Evolutionary conservation across 2,329 filamentous ascomycete species (phyloP), one percentile per base, ranked within the genome.

Genomic region (Colletotrichum viniferum): DNA sequence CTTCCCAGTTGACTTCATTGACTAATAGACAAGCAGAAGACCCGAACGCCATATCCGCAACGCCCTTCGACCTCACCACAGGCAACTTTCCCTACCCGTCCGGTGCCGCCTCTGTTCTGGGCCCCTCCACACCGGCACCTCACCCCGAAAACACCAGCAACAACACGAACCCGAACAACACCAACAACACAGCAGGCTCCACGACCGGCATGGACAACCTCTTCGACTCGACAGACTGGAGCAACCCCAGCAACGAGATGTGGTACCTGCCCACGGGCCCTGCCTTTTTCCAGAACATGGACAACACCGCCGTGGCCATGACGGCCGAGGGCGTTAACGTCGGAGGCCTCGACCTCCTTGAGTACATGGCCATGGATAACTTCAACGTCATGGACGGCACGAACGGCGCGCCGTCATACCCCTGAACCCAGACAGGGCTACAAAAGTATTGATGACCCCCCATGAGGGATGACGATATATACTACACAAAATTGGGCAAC

Each of bases 261-360:
- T 93, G 92, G 92, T 93, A 93, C 79, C 85, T 93, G 1, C 91
- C 92, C 1, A 87, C 92, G 0, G 92, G 92, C 0, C 87, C 91
- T 3, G 91, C 91, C 6, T 91, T 93, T 73, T 93, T 92, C 82
- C 91, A 93, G 79, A 93, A 92, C 80, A 87, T 92, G 79, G 90
- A 90, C 75, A 91, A 91, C 77, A 87, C 88, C 38, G 87, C 87
- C 8, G 91, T 93, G 12, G 91, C 91, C 58, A 93, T 93, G 90
- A 93, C 91, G 4, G 90, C 92, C 10, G 92, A 93, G 78, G 92
- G 92, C 32, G 90, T 93, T 65, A 93, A 93, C 78, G 90, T 94
- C 4, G 92, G 91, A 12, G 92, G 92, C 1, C 86, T 93, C 36
- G 92, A 94, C 80, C 80, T 94, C 78, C 87, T 94, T 16, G 92